Evolutionary conservation across 2,329 filamentous ascomycete genomes (phyloP).

Genomic region (Arthrobotrys pseudoclavata): DNA sequence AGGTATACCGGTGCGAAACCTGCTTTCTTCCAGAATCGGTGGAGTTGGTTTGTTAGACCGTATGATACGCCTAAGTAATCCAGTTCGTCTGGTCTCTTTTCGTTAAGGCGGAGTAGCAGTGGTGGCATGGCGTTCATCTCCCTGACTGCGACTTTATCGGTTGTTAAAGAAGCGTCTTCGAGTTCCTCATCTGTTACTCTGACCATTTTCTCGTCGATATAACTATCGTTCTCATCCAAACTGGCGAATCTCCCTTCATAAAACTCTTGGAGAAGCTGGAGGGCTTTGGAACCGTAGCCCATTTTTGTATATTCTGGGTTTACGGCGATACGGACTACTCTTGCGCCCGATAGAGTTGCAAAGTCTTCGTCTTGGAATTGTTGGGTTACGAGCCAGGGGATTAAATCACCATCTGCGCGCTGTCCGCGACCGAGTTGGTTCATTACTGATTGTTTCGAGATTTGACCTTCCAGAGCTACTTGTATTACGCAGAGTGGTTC

Average conservation of each 20-base stretch:
- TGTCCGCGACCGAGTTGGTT: slow-evolving; percentile 90
- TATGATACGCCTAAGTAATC: slow-evolving; percentile 98
- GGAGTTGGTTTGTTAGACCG: slow-evolving; percentile 85
- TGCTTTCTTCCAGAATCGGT: slow-evolving; percentile 96
- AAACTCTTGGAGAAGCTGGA: slow-evolving; percentile 89
- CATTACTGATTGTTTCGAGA: slow-evolving; percentile 91
- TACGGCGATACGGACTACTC: slow-evolving; percentile 93
- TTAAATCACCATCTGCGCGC: slow-evolving; percentile 89
- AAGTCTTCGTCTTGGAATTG: slow-evolving; percentile 97
- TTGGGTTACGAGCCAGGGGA: slow-evolving; percentile 96
- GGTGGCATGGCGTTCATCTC: slow-evolving; percentile 94
- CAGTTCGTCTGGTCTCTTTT: slow-evolving; percentile 81
- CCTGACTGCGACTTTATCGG: slow-evolving; percentile 89
- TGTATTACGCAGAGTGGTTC: slow-evolving; percentile 96
- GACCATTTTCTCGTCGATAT: slow-evolving; percentile 75
- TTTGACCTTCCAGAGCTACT: slow-evolving; percentile 92
- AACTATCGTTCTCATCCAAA: slow-evolving; percentile 78
- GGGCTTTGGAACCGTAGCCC: slow-evolving; percentile 92
- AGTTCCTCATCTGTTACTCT: slow-evolving; percentile 87
- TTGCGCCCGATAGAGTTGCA: slow-evolving; percentile 89
- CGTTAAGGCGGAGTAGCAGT: slow-evolving; percentile 87
- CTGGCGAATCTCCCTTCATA: slow-evolving; percentile 93
- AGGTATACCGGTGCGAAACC: slow-evolving; percentile 91
- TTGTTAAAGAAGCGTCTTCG: slow-evolving; percentile 79
- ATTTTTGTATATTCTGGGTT: slow-evolving; percentile 81